Conservation (phyloP, 78 protist genomes). For the Dictyostelium brefeldianum region DNA sequence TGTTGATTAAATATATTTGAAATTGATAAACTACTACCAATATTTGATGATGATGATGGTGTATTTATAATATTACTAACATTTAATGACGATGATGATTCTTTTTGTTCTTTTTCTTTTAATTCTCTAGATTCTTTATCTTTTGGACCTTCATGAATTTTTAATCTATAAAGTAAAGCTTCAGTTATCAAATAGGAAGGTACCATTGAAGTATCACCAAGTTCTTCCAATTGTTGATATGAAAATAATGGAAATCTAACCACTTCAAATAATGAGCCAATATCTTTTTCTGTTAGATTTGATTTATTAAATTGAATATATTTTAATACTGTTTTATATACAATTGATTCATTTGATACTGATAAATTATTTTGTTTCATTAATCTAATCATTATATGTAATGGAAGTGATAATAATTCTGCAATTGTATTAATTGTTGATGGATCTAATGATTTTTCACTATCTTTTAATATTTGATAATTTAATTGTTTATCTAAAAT, state of each 20-base stretch:
- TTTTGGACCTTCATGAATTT: constrained; percentile 74
- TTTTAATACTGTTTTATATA: constrained; percentile 67
- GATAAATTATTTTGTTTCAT: constrained; percentile 75
- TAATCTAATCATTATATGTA: constrained; percentile 55
- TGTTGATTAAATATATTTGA: neutral
- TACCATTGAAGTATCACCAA: constrained; percentile 54
- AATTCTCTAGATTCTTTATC: neutral
- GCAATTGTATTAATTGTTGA: constrained; percentile 70
- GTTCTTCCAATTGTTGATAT: constrained; percentile 69
- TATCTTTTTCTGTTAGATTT: constrained; percentile 20
- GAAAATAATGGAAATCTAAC: constrained; percentile 66
- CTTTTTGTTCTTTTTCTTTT: neutral
- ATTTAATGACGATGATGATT: too few species aligned
- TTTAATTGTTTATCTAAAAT: neutral
- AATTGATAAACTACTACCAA: neutral
- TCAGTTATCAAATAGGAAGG: constrained; percentile 44
- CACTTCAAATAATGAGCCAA: constrained; percentile 46
- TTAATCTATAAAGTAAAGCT: constrained; percentile 47
- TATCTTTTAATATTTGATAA: constrained; percentile 1
- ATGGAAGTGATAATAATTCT: constrained; percentile 60
- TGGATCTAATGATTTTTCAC: constrained; percentile 62
- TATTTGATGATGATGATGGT: neutral
- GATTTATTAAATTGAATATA: constrained; percentile 57
- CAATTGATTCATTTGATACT: constrained; percentile 77
- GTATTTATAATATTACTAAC: neutral